A percentile compares a stretch with the other conserved stretches of the same genome.
These are phyloP conservation scores for Bacidia gigantensis DNA, from an alignment of 495 filamentous ascomycete genomes.

Conservation along the genomic window DNA sequence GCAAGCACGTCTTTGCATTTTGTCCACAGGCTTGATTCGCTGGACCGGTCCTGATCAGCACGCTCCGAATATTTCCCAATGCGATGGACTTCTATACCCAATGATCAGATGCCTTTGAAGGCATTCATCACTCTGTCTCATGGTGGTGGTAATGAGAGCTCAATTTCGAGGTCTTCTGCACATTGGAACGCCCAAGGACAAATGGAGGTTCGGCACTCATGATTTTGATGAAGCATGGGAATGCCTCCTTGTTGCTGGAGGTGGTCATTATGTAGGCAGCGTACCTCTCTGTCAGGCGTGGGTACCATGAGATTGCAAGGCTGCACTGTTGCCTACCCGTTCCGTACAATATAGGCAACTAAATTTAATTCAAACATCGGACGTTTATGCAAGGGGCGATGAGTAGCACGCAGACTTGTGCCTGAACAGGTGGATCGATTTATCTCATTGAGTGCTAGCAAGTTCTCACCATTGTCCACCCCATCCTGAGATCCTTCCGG, in stretches of 20 bases:
- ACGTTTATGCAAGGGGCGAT: not conserved
- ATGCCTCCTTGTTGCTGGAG: not conserved
- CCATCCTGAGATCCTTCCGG: too few relatives aligned
- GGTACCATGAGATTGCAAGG: not conserved
- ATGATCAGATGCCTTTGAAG: not conserved
- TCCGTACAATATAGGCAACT: not conserved
- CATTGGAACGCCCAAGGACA: not conserved
- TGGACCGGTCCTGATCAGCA: not conserved
- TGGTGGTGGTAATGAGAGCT: not conserved
- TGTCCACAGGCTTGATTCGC: not conserved
- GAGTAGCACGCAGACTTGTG: too few relatives aligned
- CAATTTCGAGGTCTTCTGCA: not conserved
- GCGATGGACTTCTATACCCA: not conserved
- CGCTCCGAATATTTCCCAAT: too few relatives aligned
- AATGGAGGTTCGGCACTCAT: not conserved
- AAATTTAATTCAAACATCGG: not conserved
- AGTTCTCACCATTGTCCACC: too few relatives aligned
- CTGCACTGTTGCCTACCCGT: not conserved
- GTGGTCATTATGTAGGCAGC: not conserved
- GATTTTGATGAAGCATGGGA: not conserved
- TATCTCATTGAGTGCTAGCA: too few relatives aligned
- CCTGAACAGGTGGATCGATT: too few relatives aligned
- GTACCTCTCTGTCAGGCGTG: not conserved
- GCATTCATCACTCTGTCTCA: not conserved
- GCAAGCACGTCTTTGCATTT: conserved; percentile 1